Evolutionary conservation across 352 stramenopile genomes (phyloP), one percentile per base, ranked within the genome.

Genomic region (Blastocystis sp.): DNA sequence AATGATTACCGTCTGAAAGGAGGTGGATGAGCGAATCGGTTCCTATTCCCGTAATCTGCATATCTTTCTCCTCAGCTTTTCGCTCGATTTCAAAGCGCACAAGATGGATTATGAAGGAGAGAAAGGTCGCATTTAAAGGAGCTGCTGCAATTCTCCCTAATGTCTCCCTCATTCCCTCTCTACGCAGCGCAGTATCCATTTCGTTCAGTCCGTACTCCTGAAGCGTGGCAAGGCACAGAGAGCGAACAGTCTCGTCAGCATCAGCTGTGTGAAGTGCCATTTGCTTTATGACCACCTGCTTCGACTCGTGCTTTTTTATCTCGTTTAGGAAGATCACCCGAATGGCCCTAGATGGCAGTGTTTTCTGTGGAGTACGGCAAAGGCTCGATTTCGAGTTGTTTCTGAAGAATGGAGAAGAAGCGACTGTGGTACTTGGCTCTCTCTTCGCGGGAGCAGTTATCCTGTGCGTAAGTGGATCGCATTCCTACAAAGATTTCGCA

Each of bases 351-450:
- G 26, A n/a, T 9, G 29, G 6, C 7, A 45, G 39, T 41, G 2
- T 23, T 29, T 39, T 7, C 34, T 64, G 26, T 41, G 18, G 41
- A 4, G n/a, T 26, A 80, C 70, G 26, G 45, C 2, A 37, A 23
- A n/a, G 70, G 70, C 43, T 80, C 70, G 13, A 80, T 61, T 5
- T 23, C 26, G n/a, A 80, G 39, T 34, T 80, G 70, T 64, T 50
- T 47, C 11, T 11, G 53, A 23, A 80, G 23, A 29, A 80, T 62
- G 20, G 70, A 80, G 20, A 39, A 64, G 9, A 80, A 34, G 4
- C 70, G 70, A 29, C 41, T 1, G 13, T 39, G 26, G 70, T 47
- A 80, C 23, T 62, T 80, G 8, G 62, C 18, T 26, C 39, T 50
- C n/a, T 80, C 70, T 39, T 80, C 70, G 13, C 34, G 1, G 15